A percentile compares a stretch with the other conserved stretches of the same genome.
phyloP scores from a whole-genome alignment of 2,329 filamentous ascomycete species.

The Knoxdaviesia capensis region DNA sequence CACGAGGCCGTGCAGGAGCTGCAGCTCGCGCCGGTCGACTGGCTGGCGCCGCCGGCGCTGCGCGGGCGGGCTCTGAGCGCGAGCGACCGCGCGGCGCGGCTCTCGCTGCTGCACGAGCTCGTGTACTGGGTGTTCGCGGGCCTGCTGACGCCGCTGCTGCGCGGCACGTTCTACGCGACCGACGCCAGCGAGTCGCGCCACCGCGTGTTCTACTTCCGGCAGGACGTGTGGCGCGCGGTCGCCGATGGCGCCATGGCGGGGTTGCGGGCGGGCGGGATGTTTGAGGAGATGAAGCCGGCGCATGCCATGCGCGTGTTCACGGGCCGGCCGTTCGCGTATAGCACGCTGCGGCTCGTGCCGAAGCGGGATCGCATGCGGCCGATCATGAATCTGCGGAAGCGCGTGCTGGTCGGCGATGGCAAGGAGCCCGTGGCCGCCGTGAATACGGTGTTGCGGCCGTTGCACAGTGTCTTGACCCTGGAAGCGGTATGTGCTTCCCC shows the following conservation, averaged over 20 bases:
- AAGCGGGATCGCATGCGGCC: constrained; percentile 60
- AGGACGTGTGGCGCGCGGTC: constrained; percentile 71
- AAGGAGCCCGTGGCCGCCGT: constrained; percentile 31
- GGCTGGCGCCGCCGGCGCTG: constrained; percentile 43
- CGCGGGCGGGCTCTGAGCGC: constrained; percentile 36
- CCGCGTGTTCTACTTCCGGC: constrained; percentile 78
- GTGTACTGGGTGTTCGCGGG: constrained; percentile 90
- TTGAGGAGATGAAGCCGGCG: constrained; percentile 50
- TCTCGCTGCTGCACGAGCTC: constrained; percentile 65
- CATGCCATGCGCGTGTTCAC: constrained; percentile 37
- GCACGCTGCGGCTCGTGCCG: constrained; percentile 62
- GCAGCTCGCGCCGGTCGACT: constrained; percentile 47
- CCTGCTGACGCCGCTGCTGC: constrained; percentile 66
- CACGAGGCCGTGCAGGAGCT: constrained; percentile 52
- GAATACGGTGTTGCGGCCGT: constrained; percentile 40
- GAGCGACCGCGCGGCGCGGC: constrained; percentile 56
- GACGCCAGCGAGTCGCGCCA: constrained; percentile 69
- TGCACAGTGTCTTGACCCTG: constrained; percentile 56
- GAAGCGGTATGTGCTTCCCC: constrained; percentile 56
- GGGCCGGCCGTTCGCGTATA: constrained; percentile 49
- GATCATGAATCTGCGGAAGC: constrained; percentile 68
- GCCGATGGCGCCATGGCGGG: constrained; percentile 49
- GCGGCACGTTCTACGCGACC: constrained; percentile 83
- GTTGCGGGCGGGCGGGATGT: constrained; percentile 53
- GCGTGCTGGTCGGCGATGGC: constrained; percentile 38